Conservation (phyloP, 495 filamentous ascomycete species). For the Neurospora sp. region DNA sequence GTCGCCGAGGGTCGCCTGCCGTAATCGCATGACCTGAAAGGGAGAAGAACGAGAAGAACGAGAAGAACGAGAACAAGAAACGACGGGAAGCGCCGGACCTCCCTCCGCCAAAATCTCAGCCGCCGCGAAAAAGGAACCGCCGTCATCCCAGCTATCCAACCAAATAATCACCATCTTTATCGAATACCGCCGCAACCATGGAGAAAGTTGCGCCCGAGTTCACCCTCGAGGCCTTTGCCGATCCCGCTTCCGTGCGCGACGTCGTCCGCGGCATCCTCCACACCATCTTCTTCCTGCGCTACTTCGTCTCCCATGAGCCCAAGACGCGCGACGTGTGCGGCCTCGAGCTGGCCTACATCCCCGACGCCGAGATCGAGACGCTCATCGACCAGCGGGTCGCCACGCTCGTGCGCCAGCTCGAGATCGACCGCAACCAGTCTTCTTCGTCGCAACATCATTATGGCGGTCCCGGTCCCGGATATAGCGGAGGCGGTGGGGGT, state of each 20-base stretch:
- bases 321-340: conserved; percentile 83
- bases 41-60: background rate
- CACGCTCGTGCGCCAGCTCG: conserved; percentile 59
- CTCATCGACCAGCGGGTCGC: conserved; percentile 81
- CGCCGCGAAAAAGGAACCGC: background rate
- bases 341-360: conserved; percentile 78
- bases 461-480: conserved; percentile 3
- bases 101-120: background rate
- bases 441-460: conserved; percentile 8
- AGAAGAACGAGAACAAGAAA: background rate
- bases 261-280: conserved; percentile 91
- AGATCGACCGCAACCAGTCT: conserved; percentile 32
- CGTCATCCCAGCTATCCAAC: background rate
- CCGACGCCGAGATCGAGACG: conserved; percentile 83
- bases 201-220: conserved; percentile 63
- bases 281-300: conserved; percentile 98
- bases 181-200: conserved; percentile 24
- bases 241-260: conserved; percentile 74
- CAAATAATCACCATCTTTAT: background rate
- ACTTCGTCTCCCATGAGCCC: conserved; percentile 81
- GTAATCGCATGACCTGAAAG: background rate
- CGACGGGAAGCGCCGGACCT: background rate
- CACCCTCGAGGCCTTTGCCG: conserved; percentile 74
- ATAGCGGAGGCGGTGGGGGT: conserved; percentile 26
- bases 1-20: background rate